Conservation (phyloP, 495 filamentous ascomycete species). For the Aspergillus ellipticus region DNA sequence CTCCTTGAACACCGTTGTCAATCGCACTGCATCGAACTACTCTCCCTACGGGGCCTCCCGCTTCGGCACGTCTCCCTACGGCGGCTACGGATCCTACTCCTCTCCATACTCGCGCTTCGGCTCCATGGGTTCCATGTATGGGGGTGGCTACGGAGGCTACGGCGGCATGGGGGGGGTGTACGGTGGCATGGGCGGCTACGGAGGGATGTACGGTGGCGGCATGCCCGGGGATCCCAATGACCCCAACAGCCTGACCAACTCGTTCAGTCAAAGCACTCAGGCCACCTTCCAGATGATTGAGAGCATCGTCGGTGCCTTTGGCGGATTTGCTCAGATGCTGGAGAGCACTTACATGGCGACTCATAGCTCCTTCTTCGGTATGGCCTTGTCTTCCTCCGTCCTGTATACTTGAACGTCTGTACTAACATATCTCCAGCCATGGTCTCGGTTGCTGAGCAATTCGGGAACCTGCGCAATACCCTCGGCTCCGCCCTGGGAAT, state of each 20-base stretch:
- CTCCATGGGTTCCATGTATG: slow-evolving; percentile 53
- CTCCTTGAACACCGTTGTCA: slow-evolving; percentile 71
- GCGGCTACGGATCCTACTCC: slow-evolving; percentile 51
- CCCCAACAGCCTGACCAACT: slow-evolving; percentile 85
- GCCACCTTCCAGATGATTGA: slow-evolving; percentile 99
- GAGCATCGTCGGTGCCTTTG: slow-evolving; percentile 93
- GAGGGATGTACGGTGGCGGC: slow-evolving; percentile 49
- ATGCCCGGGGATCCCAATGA: slow-evolving; percentile 73
- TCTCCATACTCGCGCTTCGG: slow-evolving; percentile 68
- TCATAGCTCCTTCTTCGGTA: slow-evolving; percentile 97
- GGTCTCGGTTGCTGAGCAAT: slow-evolving; percentile 97
- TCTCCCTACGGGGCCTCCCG: slow-evolving; percentile 68
- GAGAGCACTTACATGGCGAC: slow-evolving; percentile 99
- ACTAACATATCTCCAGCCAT: slow-evolving; percentile 62
- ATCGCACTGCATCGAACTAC: slow-evolving; percentile 78
- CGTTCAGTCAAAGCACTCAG: slow-evolving; percentile 86
- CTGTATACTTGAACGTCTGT: slow-evolving; percentile 11
- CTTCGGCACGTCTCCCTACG: slow-evolving; percentile 50
- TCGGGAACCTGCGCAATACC: slow-evolving; percentile 88
- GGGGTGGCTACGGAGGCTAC: slow-evolving; percentile 53
- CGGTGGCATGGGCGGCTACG: slow-evolving; percentile 45
- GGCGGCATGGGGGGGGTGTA: slow-evolving; percentile 53
- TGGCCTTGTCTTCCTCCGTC: slow-evolving; percentile 22
- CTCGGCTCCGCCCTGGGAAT: slow-evolving; percentile 93
- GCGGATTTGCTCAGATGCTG: slow-evolving; percentile 98